Conservation (phyloP, 768 basidiomycete species). For the Trametes maxima region DNA sequence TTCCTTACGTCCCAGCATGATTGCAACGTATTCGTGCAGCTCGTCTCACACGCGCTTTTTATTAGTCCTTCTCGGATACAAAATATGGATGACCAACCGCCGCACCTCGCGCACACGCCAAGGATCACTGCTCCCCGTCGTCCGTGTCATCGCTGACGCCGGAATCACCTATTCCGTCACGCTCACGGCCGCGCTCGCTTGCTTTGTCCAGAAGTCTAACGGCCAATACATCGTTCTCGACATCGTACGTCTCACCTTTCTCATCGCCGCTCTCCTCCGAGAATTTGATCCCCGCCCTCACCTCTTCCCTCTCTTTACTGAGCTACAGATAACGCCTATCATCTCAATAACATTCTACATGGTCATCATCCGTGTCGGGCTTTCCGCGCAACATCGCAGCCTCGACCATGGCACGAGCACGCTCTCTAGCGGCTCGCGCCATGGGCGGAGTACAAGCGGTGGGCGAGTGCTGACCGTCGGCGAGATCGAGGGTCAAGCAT, state of each 20-base stretch:
- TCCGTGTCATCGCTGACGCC: constrained; percentile 30
- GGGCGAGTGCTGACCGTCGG: constrained; percentile 6
- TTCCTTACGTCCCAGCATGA: too few species aligned
- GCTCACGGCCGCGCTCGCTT: constrained; percentile 28
- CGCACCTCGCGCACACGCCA: constrained; percentile 10
- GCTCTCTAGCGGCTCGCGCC: background rate
- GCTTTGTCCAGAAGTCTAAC: constrained; percentile 28
- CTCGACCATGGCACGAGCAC: background rate
- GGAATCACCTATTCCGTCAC: constrained; percentile 29
- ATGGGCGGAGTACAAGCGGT: background rate
- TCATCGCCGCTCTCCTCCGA: background rate
- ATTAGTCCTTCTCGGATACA: constrained; percentile 29
- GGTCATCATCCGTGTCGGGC: constrained; percentile 29
- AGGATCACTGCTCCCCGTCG: constrained; percentile 23
- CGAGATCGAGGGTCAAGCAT: constrained; percentile 9
- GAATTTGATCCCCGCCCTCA: too few species aligned
- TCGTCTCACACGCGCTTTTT: background rate
- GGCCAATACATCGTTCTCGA: constrained; percentile 29
- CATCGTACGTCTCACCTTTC: constrained; percentile 20
- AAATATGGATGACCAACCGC: constrained; percentile 29
- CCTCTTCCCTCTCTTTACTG: background rate
- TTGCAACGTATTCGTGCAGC: too few species aligned
- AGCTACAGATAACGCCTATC: constrained; percentile 27
- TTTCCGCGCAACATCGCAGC: constrained; percentile 5
- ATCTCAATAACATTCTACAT: constrained; percentile 33